Evolutionary conservation across 169 alveolate species (phyloP).

Genomic region (Plasmodium falciparum): DNA sequence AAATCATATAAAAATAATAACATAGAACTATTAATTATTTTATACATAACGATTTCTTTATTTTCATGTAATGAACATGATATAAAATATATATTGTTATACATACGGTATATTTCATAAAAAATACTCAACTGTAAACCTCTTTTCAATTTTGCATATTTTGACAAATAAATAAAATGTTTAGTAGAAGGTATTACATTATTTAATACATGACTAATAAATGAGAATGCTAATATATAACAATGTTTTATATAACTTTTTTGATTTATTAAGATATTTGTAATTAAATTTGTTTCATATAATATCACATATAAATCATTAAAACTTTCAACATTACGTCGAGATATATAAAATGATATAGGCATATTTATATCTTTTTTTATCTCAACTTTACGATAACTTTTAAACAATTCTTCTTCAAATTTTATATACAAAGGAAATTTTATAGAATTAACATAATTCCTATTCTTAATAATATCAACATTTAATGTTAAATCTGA

Average conservation of each 20-base stretch:
- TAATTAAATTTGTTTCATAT: slow-evolving; percentile 66
- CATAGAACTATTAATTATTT: slow-evolving; percentile 55
- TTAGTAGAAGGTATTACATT: slow-evolving; percentile 65
- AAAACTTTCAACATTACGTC: slow-evolving; percentile 13
- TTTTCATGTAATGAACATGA: slow-evolving; percentile 66
- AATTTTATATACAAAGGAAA: slow-evolving; percentile 52
- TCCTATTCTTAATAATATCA: slow-evolving; percentile 27
- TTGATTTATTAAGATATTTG: slow-evolving; percentile 73
- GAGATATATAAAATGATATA: slow-evolving; percentile 59
- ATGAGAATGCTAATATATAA: slow-evolving; percentile 57
- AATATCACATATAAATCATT: slow-evolving; percentile 59
- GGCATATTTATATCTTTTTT: slow-evolving; percentile 73
- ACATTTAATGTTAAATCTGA: slow-evolving; percentile 30
- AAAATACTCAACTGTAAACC: slow-evolving; percentile 48
- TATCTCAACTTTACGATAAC: slow-evolving; percentile 44
- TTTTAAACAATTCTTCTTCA: slow-evolving; percentile 51
- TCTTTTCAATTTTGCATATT: slow-evolving; percentile 25
- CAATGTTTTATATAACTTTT: slow-evolving; percentile 71
- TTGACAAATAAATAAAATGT: slow-evolving; percentile 52
- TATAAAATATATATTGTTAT: slow-evolving; percentile 56
- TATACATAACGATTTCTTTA: slow-evolving; percentile 72
- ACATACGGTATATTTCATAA: slow-evolving; percentile 50
- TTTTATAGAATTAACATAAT: slow-evolving; percentile 48
- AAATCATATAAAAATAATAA: slow-evolving; percentile 69
- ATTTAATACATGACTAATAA: slow-evolving; percentile 38